Evolutionary conservation across 805 yeast species (phyloP), one percentile per base, ranked within the genome.

Genomic region (Kregervanrija pseudodelftensis): DNA sequence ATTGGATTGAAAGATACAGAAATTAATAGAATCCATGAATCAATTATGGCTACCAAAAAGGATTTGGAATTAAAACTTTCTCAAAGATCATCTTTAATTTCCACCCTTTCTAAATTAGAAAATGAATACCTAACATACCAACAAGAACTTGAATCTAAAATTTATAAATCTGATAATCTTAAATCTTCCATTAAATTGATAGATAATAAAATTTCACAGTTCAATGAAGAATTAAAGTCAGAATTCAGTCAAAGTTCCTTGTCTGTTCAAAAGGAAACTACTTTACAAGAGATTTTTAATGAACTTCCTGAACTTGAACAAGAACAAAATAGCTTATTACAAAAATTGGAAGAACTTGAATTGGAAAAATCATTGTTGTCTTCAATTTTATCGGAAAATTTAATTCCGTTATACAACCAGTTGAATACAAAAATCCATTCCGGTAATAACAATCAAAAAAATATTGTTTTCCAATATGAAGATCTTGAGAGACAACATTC

Each of bases 321-420:
- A 2, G 54, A 67, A 33, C 66, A 82, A 37, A 69, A 72, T 39
- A 51, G 52, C 4, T 47, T 74, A 3, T 71, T 70, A 0, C 65
- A 63, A 3, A 51, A 62, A 34, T 61, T 79, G 15, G 59, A 73
- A 0, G 67, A 62, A 1, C 48, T 76, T 5, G 83, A 80, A 48
- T 62, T 78, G 11, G 64, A 68, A 13, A 59, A 77, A 12, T 67
- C 77, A 0, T 58, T 64, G 1, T 51, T 76, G 8, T 75, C 76
- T 39, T 69, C 83, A 2, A 88, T 81, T 48, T 58, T 86, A 36
- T 61, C 66, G n/a, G 79, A 80, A 30, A 80, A 73, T 41, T 66
- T 80, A 38, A 63, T 70, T 36, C 85, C 87, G 11, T 76, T 77
- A 46, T 60, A 46, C 37, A 67, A 44, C 64, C 73, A 73, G 33